These are phyloP conservation scores for Suhomyces maxii DNA, from an alignment of 1,139 yeast genomes.

Conservation along the genomic window DNA sequence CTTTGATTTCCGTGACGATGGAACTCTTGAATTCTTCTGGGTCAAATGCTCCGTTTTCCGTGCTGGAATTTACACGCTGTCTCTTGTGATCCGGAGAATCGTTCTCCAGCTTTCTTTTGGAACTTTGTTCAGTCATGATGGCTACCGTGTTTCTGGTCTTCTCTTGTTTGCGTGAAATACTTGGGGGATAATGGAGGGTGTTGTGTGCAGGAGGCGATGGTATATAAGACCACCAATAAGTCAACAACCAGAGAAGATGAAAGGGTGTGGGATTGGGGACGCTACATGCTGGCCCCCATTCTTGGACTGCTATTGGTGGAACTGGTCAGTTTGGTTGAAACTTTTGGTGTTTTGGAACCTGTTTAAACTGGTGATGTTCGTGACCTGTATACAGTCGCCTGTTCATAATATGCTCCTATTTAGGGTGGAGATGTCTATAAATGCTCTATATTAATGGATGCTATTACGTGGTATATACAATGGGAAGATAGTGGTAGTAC, in stretches of 20 bases:
- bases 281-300: background rate
- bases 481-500: no score
- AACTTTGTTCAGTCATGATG: slow-evolving; percentile 1
- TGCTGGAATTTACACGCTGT: background rate
- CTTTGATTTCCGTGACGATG: slow-evolving; percentile 7
- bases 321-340: background rate
- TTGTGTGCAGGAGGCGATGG: background rate
- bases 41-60: background rate
- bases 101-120: slow-evolving; percentile 5
- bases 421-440: no score
- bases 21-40: slow-evolving; percentile 1
- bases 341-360: background rate
- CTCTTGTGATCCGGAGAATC: background rate
- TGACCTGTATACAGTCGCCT: background rate
- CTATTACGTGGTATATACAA: no score
- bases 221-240: background rate
- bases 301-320: background rate
- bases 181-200: background rate
- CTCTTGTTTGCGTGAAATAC: no score
- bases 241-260: background rate
- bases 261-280: background rate
- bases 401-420: no score
- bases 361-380: background rate
- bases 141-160: background rate
- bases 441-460: no score